Evolutionary conservation across 75 land plant genomes (phyloP), one percentile per base, ranked within the genome.

Genomic region (Cryptomeria japonica): DNA sequence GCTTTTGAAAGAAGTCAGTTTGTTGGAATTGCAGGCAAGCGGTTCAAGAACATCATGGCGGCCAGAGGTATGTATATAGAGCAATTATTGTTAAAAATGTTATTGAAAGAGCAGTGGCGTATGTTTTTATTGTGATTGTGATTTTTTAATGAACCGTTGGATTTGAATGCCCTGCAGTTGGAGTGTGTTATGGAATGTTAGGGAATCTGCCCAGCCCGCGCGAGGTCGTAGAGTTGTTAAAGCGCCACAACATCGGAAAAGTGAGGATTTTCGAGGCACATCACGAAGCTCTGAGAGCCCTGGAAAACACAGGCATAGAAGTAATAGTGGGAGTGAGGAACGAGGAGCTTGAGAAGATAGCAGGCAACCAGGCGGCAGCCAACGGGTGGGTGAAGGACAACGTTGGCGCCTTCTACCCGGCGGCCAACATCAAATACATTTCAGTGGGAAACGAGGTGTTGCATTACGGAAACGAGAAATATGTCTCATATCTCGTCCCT

Each of bases 371-470:
- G 31, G 25, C 77, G 18, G 86, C 88, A 41, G 94, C 95, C 44
- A 86, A 85, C 55, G 14, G 75, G 2, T 97, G 97, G 97, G 64
- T 96, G 34, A 51, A 85, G 16, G 38, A 87, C 56, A 90, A 91
- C 77, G 49, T 97, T 86, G 2, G 51, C 11, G 92, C 92, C 41
- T 93, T 88, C 90, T 36, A 88, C 13, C 95, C 94, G 1, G 1
- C 42, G 42, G 42, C 42, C 1, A 41, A 41, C 42, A 41, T 41
- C 42, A 41, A 41, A 41, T 42, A 87, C 92, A 28, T 95, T 32
- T 79, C 92, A 5, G 93, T 96, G 3, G 95, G 95, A 11, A 93
- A 91, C 70, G 95, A 95, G 91, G 87, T 87, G 11, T 64, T 91
- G 72, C 15, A 73, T 91, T 94, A 5, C 32, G 70, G 58, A 58